These are phyloP conservation scores for Nitzschia inconspicua DNA, from an alignment of 108 stramenopile genomes.

Conservation along the genomic window DNA sequence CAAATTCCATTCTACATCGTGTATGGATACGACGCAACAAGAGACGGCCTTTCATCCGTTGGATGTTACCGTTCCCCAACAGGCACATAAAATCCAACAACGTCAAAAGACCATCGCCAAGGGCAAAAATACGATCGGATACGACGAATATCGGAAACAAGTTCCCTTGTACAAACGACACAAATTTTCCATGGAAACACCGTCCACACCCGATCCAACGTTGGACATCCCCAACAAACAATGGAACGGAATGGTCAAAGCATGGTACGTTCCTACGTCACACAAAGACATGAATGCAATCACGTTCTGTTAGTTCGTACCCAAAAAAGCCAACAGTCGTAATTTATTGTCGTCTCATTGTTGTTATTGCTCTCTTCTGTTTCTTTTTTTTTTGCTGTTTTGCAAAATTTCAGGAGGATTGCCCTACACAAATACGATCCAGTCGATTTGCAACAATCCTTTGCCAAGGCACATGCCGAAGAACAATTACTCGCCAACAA, in stretches of 20 bases:
- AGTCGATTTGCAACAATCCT: conserved; percentile 38
- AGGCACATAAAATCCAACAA: conserved; percentile 59
- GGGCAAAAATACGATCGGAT: conserved; percentile 83
- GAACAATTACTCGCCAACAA: background rate
- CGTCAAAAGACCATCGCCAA: conserved; percentile 60
- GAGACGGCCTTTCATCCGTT: conserved; percentile 40
- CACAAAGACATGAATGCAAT: background rate
- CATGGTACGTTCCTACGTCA: conserved; percentile 56
- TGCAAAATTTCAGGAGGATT: conserved; percentile 44
- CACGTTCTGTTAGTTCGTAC: too few species aligned
- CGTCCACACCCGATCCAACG: conserved; percentile 73
- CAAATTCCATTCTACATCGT: conserved; percentile 27
- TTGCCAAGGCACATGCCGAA: background rate
- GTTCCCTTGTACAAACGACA: conserved; percentile 63
- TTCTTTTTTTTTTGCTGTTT: too few species aligned
- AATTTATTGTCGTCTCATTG: background rate
- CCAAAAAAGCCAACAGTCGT: background rate
- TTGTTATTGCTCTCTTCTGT: background rate
- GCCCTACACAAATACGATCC: conserved; percentile 83
- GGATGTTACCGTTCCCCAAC: conserved; percentile 49
- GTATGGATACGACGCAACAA: background rate
- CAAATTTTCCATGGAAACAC: conserved; percentile 56
- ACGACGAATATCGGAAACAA: conserved; percentile 59
- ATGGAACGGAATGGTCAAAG: conserved; percentile 73
- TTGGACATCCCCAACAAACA: conserved; percentile 70